These are phyloP conservation scores for Orbilia quercus DNA, from an alignment of 2,329 filamentous ascomycete species.

Conservation along the genomic window DNA sequence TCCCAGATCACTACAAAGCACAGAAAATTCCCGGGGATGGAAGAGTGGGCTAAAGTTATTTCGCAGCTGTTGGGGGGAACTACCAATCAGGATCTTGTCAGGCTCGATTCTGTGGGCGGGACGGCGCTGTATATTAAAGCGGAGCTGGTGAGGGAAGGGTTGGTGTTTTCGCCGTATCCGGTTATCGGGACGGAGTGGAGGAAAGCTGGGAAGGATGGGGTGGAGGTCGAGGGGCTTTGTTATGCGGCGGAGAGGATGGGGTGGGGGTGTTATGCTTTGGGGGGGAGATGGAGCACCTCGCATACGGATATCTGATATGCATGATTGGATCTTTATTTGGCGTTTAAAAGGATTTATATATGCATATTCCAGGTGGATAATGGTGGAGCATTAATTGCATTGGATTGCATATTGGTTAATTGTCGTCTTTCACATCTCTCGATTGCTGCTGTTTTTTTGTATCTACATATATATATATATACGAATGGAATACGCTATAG, in stretches of 20 bases:
- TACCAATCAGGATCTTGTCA: slow-evolving; percentile 60
- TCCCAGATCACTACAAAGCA: slow-evolving; percentile 54
- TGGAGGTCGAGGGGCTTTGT: slow-evolving; percentile 63
- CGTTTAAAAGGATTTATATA: background rate
- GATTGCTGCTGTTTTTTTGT: too few species aligned
- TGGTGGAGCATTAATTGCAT: too few species aligned
- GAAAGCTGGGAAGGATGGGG: slow-evolving; percentile 62
- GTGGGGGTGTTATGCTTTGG: slow-evolving; percentile 61
- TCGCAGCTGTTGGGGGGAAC: slow-evolving; percentile 58
- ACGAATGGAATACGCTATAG: too few species aligned
- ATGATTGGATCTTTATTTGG: background rate
- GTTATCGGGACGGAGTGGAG: slow-evolving; percentile 62
- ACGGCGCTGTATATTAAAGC: slow-evolving; percentile 62
- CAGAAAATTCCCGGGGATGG: slow-evolving; percentile 57
- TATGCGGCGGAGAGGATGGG: slow-evolving; percentile 60
- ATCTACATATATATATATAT: too few species aligned
- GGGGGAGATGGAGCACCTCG: slow-evolving; percentile 60
- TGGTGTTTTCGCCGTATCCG: slow-evolving; percentile 62
- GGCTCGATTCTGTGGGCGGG: slow-evolving; percentile 62
- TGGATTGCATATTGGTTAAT: too few species aligned
- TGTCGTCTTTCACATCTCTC: too few species aligned
- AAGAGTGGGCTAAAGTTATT: slow-evolving; percentile 32
- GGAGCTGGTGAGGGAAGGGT: slow-evolving; percentile 61
- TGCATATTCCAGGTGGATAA: too few species aligned
- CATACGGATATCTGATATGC: slow-evolving; percentile 58